Evolutionary conservation across 2,329 filamentous ascomycete genomes (phyloP).

Genomic region (Nannizziopsis arthrosporioides): DNA sequence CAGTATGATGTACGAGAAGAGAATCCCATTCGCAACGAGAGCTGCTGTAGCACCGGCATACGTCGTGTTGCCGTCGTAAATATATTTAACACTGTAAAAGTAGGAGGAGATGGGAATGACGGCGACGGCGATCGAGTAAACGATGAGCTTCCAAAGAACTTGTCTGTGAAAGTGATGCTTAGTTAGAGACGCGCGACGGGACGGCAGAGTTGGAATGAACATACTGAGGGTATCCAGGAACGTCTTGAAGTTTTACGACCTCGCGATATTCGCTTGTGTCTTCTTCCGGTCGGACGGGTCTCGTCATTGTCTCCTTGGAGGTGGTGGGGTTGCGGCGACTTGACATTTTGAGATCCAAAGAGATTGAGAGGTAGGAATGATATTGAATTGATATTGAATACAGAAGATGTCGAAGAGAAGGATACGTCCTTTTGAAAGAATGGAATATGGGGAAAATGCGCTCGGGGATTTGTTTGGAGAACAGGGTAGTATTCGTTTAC

Average conservation of each 20-base stretch:
- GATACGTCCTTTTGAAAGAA: neutral
- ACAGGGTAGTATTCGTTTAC: conserved; percentile 6
- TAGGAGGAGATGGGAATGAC: conserved; percentile 77
- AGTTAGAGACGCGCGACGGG: neutral
- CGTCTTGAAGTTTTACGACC: neutral
- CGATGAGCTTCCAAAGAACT: conserved; percentile 81
- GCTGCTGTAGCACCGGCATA: conserved; percentile 77
- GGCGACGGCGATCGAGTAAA: conserved; percentile 87
- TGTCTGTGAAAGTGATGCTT: conserved; percentile 40
- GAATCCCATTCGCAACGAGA: conserved; percentile 78
- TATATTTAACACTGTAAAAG: conserved; percentile 61
- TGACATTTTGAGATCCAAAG: conserved; percentile 20
- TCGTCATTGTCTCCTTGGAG: conserved; percentile 10
- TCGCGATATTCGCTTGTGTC: neutral
- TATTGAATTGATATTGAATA: neutral
- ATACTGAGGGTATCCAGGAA: conserved; percentile 7
- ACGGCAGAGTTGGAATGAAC: neutral
- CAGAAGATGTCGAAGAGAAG: neutral
- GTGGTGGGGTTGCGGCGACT: conserved; percentile 21
- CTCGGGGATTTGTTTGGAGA: neutral
- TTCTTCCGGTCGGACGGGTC: conserved; percentile 19
- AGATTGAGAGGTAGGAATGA: neutral
- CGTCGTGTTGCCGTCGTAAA: conserved; percentile 79
- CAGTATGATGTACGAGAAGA: conserved; percentile 81
- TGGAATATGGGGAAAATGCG: neutral